Evolutionary conservation across 352 stramenopile species (phyloP).

Genomic region (Globisporangium middletonii): DNA sequence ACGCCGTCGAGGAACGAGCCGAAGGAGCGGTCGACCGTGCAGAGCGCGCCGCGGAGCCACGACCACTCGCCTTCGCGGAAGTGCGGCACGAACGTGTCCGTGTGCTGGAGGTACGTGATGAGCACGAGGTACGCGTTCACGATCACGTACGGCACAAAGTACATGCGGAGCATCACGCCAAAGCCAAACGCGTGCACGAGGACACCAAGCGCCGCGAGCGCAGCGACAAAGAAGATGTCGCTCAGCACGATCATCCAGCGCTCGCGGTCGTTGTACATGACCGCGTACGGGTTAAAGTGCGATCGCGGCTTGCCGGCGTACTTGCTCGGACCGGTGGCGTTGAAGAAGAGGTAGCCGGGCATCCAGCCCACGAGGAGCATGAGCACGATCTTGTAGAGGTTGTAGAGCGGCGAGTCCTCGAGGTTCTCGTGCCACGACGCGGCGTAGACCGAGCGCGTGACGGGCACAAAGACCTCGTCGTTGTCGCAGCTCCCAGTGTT

Average conservation of each 20-base stretch:
- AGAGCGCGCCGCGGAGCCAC: slow-evolving; percentile 95
- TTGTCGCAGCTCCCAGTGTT: slow-evolving; percentile 94
- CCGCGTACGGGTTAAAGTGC: slow-evolving; percentile 95
- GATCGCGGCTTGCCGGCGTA: slow-evolving; percentile 82
- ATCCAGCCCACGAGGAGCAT: slow-evolving; percentile 95
- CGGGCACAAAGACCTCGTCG: slow-evolving; percentile 96
- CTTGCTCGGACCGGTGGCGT: slow-evolving; percentile 90
- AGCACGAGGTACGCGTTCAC: slow-evolving; percentile 96
- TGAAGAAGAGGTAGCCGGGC: slow-evolving; percentile 96
- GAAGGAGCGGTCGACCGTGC: slow-evolving; percentile 97
- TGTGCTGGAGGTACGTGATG: slow-evolving; percentile 98
- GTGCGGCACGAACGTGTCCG: slow-evolving; percentile 96
- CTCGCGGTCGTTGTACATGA: slow-evolving; percentile 93
- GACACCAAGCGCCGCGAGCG: slow-evolving; percentile 46
- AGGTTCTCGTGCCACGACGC: slow-evolving; percentile 68
- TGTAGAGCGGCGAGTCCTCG: slow-evolving; percentile 93
- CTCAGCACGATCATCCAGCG: slow-evolving; percentile 91
- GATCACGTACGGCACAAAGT: slow-evolving; percentile 94
- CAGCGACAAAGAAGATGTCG: slow-evolving; percentile 83
- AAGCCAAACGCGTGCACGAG: slow-evolving; percentile 68
- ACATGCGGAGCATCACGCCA: slow-evolving; percentile 89
- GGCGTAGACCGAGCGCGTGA: slow-evolving; percentile 62
- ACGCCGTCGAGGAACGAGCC: slow-evolving; percentile 94
- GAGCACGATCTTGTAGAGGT: slow-evolving; percentile 92
- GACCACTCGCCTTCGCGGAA: slow-evolving; percentile 94